phyloP scores from a whole-genome alignment of 192 early-diverging fungal genomes.

The Kappamyces sp. region DNA sequence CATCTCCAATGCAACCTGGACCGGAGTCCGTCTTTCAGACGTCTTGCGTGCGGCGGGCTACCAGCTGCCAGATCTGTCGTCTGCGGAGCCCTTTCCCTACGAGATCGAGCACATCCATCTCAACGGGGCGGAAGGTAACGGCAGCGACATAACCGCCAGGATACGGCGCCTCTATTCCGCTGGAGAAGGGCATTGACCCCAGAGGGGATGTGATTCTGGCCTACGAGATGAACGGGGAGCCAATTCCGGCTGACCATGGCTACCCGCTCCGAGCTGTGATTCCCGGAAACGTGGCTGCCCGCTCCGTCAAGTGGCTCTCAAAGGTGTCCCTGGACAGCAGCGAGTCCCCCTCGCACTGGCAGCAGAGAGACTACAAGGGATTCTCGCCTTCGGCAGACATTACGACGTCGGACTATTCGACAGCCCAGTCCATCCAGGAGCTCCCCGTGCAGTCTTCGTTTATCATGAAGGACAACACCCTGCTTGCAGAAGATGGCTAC shows the following conservation, averaged over 20 bases:
- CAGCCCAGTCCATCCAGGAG: slow-evolving; percentile 62
- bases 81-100: slow-evolving; percentile 56
- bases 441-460: slow-evolving; percentile 78
- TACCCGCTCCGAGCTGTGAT: slow-evolving; percentile 81
- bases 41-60: slow-evolving; percentile 62
- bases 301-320: slow-evolving; percentile 75
- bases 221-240: slow-evolving; percentile 57
- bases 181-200: slow-evolving; percentile 57
- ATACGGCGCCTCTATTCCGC: slow-evolving; percentile 65
- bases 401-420: slow-evolving; percentile 32
- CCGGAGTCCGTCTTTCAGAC: slow-evolving; percentile 70
- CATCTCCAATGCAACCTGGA: slow-evolving; percentile 72
- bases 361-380: slow-evolving; percentile 50
- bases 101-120: slow-evolving; percentile 52
- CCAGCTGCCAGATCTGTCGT: slow-evolving; percentile 48
- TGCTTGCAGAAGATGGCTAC: slow-evolving; percentile 26
- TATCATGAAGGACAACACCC: slow-evolving; percentile 38
- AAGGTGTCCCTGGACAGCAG: slow-evolving; percentile 36
- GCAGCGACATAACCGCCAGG: slow-evolving; percentile 25
- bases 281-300: slow-evolving; percentile 83
- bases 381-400: slow-evolving; percentile 38
- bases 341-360: slow-evolving; percentile 35
- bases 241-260: slow-evolving; percentile 57
- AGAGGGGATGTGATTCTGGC: slow-evolving; percentile 65
- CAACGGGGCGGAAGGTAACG: slow-evolving; percentile 16